Evolutionary conservation across 2,329 filamentous ascomycete species (phyloP).

Genomic region (Thelonectria olida): DNA sequence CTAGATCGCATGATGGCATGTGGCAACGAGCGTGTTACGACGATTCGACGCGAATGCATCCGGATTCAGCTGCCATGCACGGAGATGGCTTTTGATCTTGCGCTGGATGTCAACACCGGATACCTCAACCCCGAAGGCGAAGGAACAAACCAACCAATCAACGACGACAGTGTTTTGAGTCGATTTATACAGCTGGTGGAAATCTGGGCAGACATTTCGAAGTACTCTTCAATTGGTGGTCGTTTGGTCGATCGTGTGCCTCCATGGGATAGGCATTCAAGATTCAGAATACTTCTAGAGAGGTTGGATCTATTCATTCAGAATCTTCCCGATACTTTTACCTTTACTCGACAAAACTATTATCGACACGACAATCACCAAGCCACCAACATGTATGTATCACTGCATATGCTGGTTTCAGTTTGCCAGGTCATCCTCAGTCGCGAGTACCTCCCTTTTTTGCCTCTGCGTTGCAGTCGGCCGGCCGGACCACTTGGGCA

Average conservation of each 20-base stretch:
- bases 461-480: conserved; percentile 50
- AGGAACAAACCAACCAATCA: conserved; percentile 35
- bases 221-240: conserved; percentile 62
- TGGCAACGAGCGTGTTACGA: conserved; percentile 68
- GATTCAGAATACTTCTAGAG: conserved; percentile 62
- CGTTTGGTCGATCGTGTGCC: conserved; percentile 60
- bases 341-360: conserved; percentile 68
- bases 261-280: conserved; percentile 67
- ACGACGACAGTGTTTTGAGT: conserved; percentile 59
- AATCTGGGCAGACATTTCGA: conserved; percentile 67
- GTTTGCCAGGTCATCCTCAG: conserved; percentile 68
- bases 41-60: conserved; percentile 67
- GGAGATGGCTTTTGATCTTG: conserved; percentile 71
- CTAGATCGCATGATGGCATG: conserved; percentile 75
- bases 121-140: conserved; percentile 48
- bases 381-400: conserved; percentile 70
- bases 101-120: conserved; percentile 63
- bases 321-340: conserved; percentile 64
- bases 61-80: conserved; percentile 74
- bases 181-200: conserved; percentile 68
- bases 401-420: conserved; percentile 72
- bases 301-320: conserved; percentile 53
- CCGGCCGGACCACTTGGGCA: conserved; percentile 66
- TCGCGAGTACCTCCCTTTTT: conserved; percentile 40
- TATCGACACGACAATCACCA: conserved; percentile 72